Base-by-base conservation (phyloP, 352 stramenopile species). In the Phytophthora chlamydospora region DNA sequence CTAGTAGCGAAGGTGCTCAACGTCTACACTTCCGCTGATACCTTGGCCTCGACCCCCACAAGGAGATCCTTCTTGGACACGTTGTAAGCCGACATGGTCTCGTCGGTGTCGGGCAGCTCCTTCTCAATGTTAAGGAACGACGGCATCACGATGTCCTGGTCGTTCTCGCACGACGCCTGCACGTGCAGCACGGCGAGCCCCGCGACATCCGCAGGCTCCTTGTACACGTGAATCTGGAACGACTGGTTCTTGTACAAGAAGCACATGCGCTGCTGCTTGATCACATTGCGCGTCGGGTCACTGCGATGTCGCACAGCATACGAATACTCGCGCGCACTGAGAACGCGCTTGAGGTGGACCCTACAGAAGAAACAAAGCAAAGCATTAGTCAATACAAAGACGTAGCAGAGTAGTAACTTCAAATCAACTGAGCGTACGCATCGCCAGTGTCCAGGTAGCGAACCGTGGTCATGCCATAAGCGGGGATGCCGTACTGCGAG, bases 181-280 rank as follows among this genome's bases (percentile, higher is more conserved):
- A 95, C 75, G 34, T 95, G 85, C 44, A 92, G 63, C 42, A 95
- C 83, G 46, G 78, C 71, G 9, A 91, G 80, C 0, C 76, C 78
- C 2, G 75, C 80, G 58, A 95, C 71, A 6, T 75, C 59, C 5
- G 63, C 62, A 21, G 85, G 85, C 51, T 93, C 85, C 61, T 95
- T 95, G 75, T 95, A 95, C 27, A 91, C 70, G 63, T 95, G 85
- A 39, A 95, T 87, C 66, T 95, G 84, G 66, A 93, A 91, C 36
- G 85, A 95, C 66, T 93, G 85, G 66, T 93, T 93, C 62, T 90
- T 71, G 70, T 92, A 91, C 44, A 95, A 46, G 34, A 95, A 95
- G 62, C 85, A 95, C 63, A 93, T 91, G 41, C 85, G 85, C 62
- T 92, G 83, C 71, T 95, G 85, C 75, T 95, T 95, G 69, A 95